phyloP scores from a whole-genome alignment of 2,329 filamentous ascomycete genomes.

The Myriosclerotinia curreyana region DNA sequence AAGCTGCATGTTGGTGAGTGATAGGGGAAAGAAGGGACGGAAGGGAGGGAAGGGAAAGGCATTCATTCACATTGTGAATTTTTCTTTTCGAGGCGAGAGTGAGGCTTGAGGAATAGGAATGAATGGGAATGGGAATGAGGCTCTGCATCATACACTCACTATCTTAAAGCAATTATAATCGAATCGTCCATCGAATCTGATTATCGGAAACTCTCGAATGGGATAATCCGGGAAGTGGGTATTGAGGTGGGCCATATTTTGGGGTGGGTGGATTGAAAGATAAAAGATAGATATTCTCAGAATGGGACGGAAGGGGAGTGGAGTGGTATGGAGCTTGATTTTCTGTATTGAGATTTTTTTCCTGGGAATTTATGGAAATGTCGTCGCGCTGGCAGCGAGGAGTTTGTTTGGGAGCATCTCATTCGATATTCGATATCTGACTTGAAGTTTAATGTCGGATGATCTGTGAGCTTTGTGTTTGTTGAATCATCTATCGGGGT shows the following conservation, averaged over 20 bases:
- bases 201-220: neutral
- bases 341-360: neutral
- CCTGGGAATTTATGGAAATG: too few relatives aligned
- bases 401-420: too few relatives aligned
- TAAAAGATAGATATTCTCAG: neutral
- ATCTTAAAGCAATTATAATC: too few relatives aligned
- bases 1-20: neutral
- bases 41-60: too few relatives aligned
- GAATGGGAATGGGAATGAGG: neutral
- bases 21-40: neutral
- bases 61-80: neutral
- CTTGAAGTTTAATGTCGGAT: neutral
- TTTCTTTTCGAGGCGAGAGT: neutral
- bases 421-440: too few relatives aligned
- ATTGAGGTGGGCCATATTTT: neutral
- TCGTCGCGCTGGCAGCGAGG: neutral
- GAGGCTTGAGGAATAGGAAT: neutral
- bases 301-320: too few relatives aligned
- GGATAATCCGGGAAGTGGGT: constrained; percentile 13
- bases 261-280: neutral
- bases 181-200: neutral
- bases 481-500: neutral
- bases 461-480: neutral
- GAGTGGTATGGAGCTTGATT: constrained; percentile 4
- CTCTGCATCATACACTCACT: too few relatives aligned